These are phyloP conservation scores for Cetradonia linearis DNA, from an alignment of 495 filamentous ascomycete species.

Conservation along the genomic window DNA sequence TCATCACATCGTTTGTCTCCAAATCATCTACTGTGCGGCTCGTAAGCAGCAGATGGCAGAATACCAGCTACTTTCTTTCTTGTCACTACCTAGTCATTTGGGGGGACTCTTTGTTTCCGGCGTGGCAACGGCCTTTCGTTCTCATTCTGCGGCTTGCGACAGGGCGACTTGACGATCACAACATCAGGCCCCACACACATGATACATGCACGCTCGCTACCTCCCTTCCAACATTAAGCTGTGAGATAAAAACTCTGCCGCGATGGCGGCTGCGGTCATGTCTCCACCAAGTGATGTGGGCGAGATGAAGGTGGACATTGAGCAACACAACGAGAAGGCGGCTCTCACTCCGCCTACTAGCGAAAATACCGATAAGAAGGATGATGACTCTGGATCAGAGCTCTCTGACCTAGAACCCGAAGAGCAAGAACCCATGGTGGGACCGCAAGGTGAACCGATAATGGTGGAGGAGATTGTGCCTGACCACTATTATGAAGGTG, in stretches of 20 bases:
- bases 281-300: slow-evolving; percentile 19
- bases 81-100: not conserved
- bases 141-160: slow-evolving; percentile 9
- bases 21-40: not conserved
- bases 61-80: not conserved
- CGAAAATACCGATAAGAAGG: slow-evolving; percentile 26
- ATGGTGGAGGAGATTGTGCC: slow-evolving; percentile 67
- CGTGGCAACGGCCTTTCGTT: slow-evolving; percentile 1
- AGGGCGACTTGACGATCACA: slow-evolving; percentile 9
- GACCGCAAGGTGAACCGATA: slow-evolving; percentile 21
- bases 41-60: not conserved
- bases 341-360: slow-evolving; percentile 28
- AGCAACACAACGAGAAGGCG: slow-evolving; percentile 18
- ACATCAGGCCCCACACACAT: not conserved
- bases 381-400: slow-evolving; percentile 27
- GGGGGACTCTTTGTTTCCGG: not conserved
- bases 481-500: slow-evolving; percentile 75
- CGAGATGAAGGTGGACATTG: slow-evolving; percentile 22
- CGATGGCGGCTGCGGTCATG: slow-evolving; percentile 17
- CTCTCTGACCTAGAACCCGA: slow-evolving; percentile 33
- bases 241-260: not conserved
- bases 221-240: not conserved
- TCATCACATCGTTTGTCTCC: not conserved
- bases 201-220: not conserved
- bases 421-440: slow-evolving; percentile 20